Conservation (phyloP, 1,284 basidiomycete species). For the Naganishia albida region DNA sequence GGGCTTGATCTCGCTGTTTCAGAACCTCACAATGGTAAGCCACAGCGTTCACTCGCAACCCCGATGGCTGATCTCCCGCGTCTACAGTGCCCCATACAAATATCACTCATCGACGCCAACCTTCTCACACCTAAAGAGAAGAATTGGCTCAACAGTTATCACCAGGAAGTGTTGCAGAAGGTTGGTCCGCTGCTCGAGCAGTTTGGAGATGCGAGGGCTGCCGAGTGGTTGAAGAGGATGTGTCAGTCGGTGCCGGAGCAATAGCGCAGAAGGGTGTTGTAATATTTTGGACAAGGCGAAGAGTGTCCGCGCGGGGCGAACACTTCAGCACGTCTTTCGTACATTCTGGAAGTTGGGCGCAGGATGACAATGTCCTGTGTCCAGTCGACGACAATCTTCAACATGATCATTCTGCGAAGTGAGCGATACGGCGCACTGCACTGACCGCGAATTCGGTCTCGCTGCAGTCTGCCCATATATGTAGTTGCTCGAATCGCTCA, state of each 20-base stretch:
- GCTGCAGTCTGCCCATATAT: too few species aligned
- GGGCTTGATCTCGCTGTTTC: not conserved
- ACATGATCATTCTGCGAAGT: too few species aligned
- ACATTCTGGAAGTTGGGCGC: too few species aligned
- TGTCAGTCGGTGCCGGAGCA: slow-evolving; percentile 11
- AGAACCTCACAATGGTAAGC: slow-evolving; percentile 71
- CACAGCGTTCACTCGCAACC: slow-evolving; percentile 6
- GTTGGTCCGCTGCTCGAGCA: slow-evolving; percentile 68
- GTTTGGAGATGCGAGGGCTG: slow-evolving; percentile 1
- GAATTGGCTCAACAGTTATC: slow-evolving; percentile 83
- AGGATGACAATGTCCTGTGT: too few species aligned
- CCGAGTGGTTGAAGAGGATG: slow-evolving; percentile 15
- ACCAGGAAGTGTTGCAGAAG: slow-evolving; percentile 74
- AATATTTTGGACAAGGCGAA: not conserved
- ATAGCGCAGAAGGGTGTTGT: too few species aligned
- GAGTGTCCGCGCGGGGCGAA: too few species aligned
- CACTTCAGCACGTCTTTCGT: too few species aligned
- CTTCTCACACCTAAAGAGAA: slow-evolving; percentile 70
- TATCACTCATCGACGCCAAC: slow-evolving; percentile 69
- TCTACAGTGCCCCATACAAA: slow-evolving; percentile 78
- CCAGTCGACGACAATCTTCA: too few species aligned
- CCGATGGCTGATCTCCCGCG: not conserved
- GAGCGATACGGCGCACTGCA: too few species aligned
- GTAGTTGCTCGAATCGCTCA: too few species aligned
- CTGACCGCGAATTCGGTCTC: too few species aligned